phyloP scores from a whole-genome alignment of 1,284 basidiomycete species.

The Boletus hoseneyae region DNA sequence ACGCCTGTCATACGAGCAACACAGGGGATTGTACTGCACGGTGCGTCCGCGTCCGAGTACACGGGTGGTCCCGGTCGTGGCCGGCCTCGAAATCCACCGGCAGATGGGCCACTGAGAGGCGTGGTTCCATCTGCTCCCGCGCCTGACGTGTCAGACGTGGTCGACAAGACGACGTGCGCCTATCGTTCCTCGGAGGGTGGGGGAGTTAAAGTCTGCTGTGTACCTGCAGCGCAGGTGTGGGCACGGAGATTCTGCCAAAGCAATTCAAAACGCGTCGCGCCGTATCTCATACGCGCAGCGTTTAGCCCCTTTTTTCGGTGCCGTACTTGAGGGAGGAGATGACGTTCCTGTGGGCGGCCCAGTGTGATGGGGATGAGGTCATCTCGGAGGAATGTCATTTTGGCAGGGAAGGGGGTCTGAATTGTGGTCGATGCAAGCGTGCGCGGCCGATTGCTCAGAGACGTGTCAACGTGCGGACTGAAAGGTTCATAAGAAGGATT shows the following conservation, averaged over 20 bases:
- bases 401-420: constrained; percentile 15
- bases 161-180: constrained; percentile 40
- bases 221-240: constrained; percentile 46
- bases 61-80: too few relatives aligned
- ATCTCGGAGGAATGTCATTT: too few relatives aligned
- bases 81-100: too few relatives aligned
- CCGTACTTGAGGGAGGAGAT: constrained; percentile 40
- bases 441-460: constrained; percentile 40
- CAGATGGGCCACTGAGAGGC: too few relatives aligned
- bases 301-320: constrained; percentile 49
- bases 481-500: constrained; percentile 37
- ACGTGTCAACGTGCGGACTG: constrained; percentile 44
- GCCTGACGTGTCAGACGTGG: constrained; percentile 49
- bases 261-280: constrained; percentile 31
- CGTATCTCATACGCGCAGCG: constrained; percentile 44
- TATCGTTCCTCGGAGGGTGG: constrained; percentile 27
- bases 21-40: not conserved
- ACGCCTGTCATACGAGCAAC: not conserved
- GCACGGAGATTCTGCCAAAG: constrained; percentile 31
- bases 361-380: not conserved
- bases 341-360: not conserved
- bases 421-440: constrained; percentile 37
- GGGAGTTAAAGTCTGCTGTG: constrained; percentile 30
- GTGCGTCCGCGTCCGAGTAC: not conserved
- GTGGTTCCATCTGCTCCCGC: constrained; percentile 49